These are phyloP conservation scores for Galeopsis tetrahit DNA, from an alignment of 257 asterid species.

Conservation along the genomic window DNA sequence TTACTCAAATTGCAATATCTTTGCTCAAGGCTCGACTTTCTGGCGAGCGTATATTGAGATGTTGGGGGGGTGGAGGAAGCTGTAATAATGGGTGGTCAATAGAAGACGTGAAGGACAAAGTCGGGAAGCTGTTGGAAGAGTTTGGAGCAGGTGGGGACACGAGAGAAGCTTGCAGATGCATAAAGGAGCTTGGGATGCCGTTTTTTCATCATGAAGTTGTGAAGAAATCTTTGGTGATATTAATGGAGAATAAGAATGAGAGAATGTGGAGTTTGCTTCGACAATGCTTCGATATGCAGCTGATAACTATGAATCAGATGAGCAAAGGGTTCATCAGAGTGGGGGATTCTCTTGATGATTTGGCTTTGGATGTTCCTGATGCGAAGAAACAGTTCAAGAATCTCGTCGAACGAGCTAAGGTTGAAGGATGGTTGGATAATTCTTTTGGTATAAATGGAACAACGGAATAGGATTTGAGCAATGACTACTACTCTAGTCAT, in stretches of 20 bases:
- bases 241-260: slow-evolving; percentile 78
- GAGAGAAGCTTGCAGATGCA: slow-evolving; percentile 84
- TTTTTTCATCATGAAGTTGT: slow-evolving; percentile 95
- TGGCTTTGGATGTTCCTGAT: slow-evolving; percentile 93
- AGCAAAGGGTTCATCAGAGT: slow-evolving; percentile 76
- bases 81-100: slow-evolving; percentile 66
- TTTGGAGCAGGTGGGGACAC: slow-evolving; percentile 81
- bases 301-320: slow-evolving; percentile 82
- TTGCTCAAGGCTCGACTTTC: slow-evolving; percentile 76
- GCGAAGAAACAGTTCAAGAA: slow-evolving; percentile 63
- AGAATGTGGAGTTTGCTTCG: slow-evolving; percentile 65
- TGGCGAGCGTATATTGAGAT: slow-evolving; percentile 83
- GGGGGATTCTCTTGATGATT: slow-evolving; percentile 71
- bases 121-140: slow-evolving; percentile 72
- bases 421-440: slow-evolving; percentile 77
- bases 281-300: slow-evolving; percentile 78
- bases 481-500: slow-evolving; percentile 27
- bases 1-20: slow-evolving; percentile 68
- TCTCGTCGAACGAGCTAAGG: slow-evolving; percentile 54
- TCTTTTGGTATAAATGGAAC: slow-evolving; percentile 44
- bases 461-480: slow-evolving; percentile 42
- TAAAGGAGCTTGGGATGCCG: slow-evolving; percentile 92
- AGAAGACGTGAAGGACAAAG: slow-evolving; percentile 86
- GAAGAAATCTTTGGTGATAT: slow-evolving; percentile 64
- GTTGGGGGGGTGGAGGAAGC: slow-evolving; percentile 93